Base-by-base conservation (phyloP, 306 rosid species). In the Prinsepia uniflora region DNA sequence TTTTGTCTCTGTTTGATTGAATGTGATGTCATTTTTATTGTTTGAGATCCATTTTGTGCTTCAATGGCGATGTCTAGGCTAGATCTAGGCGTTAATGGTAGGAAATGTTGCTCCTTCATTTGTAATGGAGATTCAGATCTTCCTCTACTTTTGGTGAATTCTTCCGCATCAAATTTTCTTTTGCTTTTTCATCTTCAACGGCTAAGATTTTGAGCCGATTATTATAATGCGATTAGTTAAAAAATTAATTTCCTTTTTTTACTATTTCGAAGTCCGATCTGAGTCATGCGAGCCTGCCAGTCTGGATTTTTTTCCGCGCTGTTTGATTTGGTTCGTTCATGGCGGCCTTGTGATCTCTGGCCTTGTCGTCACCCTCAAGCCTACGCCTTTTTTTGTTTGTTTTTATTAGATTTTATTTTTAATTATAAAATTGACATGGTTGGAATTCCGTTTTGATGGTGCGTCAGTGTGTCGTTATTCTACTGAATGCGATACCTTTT, bases 21-120 rank as follows among this genome's bases (percentile, higher is more conserved):
- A 52, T 73, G 65, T 9, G 18, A 44, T 62, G 34, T 17, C 3
- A 5, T 7, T n/a, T 30, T 2, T 52, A 20, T 8, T 41, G 6
- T 12, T 42, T 17, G 8, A 24, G 66, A 40, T 47, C n/a, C 18
- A 2, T 12, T 22, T 58, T 34, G 12, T 46, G 10, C 67, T 47
- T 42, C 60, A 45, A 20, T 46, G 42, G 42, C 54, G 4, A 34
- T 24, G 6, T 70, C 13, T 20, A 15, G 17, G 12, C 34, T 64
- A 50, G 83, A 75, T 75, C 76, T 70, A 11, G 53, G 17, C 52
- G 44, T 3, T 30, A 34, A 34, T 34, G 44, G 19, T 0, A 36
- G 2, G 7, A 52, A 6, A 10, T 0, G n/a, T 7, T 11, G 24
- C 6, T 10, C 14, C 22, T 18, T 15, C 9, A 5, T 61, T 5